Conservation (phyloP, 331 rosid species). For the Telfairia occidentalis region DNA sequence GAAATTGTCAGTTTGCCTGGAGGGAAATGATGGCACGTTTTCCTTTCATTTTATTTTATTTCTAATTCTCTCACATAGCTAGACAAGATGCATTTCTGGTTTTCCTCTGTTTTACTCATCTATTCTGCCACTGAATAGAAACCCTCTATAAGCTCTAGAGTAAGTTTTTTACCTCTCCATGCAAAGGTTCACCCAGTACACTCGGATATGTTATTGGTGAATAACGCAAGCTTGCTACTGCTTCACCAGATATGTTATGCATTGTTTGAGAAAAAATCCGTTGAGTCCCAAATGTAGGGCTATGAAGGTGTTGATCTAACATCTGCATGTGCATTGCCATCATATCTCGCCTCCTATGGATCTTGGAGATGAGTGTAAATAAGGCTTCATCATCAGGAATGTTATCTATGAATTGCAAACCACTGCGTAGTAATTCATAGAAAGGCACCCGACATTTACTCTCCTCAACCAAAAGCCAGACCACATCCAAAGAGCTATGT, state of each 20-base stretch:
- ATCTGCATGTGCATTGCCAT: conserved; percentile 99
- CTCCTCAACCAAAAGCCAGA: conserved; percentile 94
- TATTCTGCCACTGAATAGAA: background rate
- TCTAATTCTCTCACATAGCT: conserved; percentile 3
- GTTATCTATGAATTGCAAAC: conserved; percentile 85
- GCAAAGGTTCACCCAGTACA: conserved; percentile 93
- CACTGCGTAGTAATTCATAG: conserved; percentile 84
- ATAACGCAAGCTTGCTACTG: conserved; percentile 49
- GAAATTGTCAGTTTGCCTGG: background rate
- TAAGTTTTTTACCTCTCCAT: conserved; percentile 75
- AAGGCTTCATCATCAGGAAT: conserved; percentile 92
- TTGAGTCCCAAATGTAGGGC: conserved; percentile 94
- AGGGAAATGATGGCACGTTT: background rate
- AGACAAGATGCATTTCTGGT: background rate
- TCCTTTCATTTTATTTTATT: background rate
- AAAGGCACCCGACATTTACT: conserved; percentile 89
- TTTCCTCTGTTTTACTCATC: background rate
- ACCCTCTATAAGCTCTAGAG: background rate
- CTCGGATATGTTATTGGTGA: conserved; percentile 92
- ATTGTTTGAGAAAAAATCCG: conserved; percentile 58
- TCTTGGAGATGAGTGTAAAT: conserved; percentile 87
- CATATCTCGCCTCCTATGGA: conserved; percentile 94
- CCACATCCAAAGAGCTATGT: conserved; percentile 95
- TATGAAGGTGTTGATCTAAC: conserved; percentile 97
- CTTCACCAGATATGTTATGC: conserved; percentile 59